phyloP scores from a whole-genome alignment of 805 yeast species.

The Pichia eremophila region DNA sequence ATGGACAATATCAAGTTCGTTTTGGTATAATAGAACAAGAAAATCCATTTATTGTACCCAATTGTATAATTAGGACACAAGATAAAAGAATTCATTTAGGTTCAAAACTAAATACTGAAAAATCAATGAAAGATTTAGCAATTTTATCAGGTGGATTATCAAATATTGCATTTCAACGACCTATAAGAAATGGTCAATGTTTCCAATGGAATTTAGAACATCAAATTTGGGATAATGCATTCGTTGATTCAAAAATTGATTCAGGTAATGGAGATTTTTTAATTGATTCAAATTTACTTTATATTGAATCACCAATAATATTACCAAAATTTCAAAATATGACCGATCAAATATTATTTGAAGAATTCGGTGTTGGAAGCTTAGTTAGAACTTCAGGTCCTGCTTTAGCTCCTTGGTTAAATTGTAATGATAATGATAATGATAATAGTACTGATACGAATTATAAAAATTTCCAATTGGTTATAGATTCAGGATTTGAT shows the following conservation, averaged over 20 bases:
- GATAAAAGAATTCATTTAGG: constrained; percentile 71
- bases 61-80: constrained; percentile 63
- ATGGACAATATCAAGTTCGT: constrained; percentile 82
- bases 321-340: constrained; percentile 73
- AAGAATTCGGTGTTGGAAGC: constrained; percentile 75
- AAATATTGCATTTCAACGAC: constrained; percentile 65
- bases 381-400: constrained; percentile 60
- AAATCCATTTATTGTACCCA: constrained; percentile 47
- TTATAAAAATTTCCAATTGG: constrained; percentile 55
- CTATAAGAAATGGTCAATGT: constrained; percentile 82
- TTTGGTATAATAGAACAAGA: constrained; percentile 40
- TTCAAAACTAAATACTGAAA: constrained; percentile 36
- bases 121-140: constrained; percentile 45
- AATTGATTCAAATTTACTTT: constrained; percentile 47
- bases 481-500: constrained; percentile 82
- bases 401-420: constrained; percentile 56
- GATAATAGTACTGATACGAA: constrained; percentile 2
- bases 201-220: constrained; percentile 87
- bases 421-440: constrained; percentile 4
- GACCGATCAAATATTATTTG: constrained; percentile 88
- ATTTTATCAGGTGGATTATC: constrained; percentile 25
- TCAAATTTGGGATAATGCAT: constrained; percentile 80
- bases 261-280: constrained; percentile 30
- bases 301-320: constrained; percentile 76
- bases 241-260: constrained; percentile 32